These are phyloP conservation scores for Porphyrellus cyaneotinctus DNA, from an alignment of 768 basidiomycete genomes.

Conservation along the genomic window DNA sequence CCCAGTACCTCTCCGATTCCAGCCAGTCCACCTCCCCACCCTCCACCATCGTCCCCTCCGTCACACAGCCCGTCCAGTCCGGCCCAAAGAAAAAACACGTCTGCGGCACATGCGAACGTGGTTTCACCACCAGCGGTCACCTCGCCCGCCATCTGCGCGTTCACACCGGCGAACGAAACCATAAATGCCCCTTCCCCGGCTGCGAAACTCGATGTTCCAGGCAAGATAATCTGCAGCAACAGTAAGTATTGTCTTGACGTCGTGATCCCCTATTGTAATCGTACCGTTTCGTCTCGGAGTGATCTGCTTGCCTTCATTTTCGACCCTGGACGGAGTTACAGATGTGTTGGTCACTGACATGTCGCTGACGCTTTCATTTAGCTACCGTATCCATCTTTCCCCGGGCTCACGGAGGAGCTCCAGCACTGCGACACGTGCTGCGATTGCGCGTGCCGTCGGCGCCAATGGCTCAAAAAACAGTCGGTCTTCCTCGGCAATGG, in stretches of 20 bases:
- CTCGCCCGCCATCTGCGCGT: conserved; percentile 84
- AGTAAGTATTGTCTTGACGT: conserved; percentile 18
- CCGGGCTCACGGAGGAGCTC: conserved; percentile 73
- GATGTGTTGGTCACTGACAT: conserved; percentile 3
- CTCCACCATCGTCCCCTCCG: neutral
- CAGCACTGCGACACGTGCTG: conserved; percentile 50
- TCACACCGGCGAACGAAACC: conserved; percentile 89
- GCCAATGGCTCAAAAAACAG: conserved; percentile 20
- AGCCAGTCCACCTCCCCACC: conserved; percentile 19
- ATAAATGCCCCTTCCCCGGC: conserved; percentile 92
- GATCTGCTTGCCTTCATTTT: conserved; percentile 6
- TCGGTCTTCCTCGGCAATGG: conserved; percentile 25
- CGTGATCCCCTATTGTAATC: conserved; percentile 1
- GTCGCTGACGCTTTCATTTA: conserved; percentile 27
- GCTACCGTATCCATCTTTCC: conserved; percentile 78
- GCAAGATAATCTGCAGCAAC: conserved; percentile 76
- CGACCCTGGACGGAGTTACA: conserved; percentile 17
- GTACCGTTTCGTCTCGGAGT: neutral
- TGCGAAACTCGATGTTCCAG: conserved; percentile 88
- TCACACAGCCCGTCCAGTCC: neutral
- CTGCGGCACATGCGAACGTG: conserved; percentile 68
- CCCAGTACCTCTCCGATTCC: conserved; percentile 26
- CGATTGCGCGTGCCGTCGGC: conserved; percentile 43
- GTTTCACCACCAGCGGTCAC: conserved; percentile 87
- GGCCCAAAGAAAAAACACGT: conserved; percentile 44